Evolutionary conservation across 2,329 filamentous ascomycete genomes (phyloP).

Genomic region (Paecilomyces variotii): DNA sequence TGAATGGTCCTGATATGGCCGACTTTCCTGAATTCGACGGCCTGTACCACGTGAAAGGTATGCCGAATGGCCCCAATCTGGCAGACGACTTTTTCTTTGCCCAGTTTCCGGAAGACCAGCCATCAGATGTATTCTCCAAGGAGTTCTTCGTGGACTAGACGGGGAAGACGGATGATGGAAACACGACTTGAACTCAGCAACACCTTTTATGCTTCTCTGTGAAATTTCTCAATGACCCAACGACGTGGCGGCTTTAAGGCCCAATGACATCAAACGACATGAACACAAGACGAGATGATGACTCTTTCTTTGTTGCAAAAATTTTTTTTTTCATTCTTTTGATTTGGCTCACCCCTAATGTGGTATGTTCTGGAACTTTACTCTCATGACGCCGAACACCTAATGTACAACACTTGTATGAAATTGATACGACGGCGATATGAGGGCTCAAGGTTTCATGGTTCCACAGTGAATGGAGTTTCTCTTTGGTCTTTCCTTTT

Average conservation of each 20-base stretch:
- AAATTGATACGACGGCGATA: background rate
- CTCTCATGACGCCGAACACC: background rate
- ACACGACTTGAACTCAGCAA: background rate
- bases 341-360: background rate
- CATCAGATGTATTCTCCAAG: background rate
- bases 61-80: conserved; percentile 13
- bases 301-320: background rate
- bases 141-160: background rate
- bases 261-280: background rate
- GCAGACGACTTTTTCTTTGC: conserved; percentile 27
- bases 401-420: background rate
- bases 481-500: background rate
- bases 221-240: background rate
- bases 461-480: background rate
- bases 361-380: background rate
- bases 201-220: background rate
- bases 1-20: conserved; percentile 22
- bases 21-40: conserved; percentile 29
- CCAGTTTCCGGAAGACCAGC: conserved; percentile 17
- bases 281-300: conserved; percentile 1
- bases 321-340: background rate
- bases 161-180: background rate
- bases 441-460: background rate
- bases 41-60: conserved; percentile 24
- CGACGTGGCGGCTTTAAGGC: background rate